Evolutionary conservation across 768 basidiomycete species (phyloP).

Genomic region (Mycena sanguinolenta): DNA sequence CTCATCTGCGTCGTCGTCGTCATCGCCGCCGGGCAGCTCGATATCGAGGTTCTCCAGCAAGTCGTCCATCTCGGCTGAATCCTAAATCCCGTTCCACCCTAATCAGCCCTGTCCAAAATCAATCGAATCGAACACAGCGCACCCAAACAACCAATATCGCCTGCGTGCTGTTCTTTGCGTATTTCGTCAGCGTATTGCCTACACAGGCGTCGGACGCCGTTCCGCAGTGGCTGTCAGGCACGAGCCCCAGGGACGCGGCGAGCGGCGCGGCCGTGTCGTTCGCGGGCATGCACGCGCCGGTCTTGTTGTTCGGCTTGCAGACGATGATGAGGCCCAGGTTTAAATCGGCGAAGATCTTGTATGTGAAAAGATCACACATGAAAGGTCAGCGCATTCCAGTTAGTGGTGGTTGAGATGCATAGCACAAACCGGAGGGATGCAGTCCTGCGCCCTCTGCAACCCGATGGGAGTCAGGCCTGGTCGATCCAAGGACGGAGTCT

Average conservation of each 20-base stretch:
- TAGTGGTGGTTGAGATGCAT: conserved; percentile 3
- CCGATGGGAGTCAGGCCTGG: conserved; percentile 12
- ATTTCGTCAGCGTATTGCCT: background rate
- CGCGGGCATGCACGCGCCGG: conserved; percentile 8
- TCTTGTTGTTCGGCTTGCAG: conserved; percentile 10
- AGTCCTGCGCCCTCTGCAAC: background rate
- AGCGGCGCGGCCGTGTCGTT: conserved; percentile 1
- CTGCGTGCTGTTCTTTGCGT: conserved; percentile 5
- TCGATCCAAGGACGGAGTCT: conserved; percentile 12
- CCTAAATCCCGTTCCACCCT: background rate
- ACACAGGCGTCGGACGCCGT: conserved; percentile 13
- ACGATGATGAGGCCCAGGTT: conserved; percentile 14
- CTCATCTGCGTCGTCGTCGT: no score
- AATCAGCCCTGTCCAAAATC: background rate
- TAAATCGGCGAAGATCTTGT: conserved; percentile 10
- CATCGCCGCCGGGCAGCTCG: conserved; percentile 1
- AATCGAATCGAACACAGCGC: conserved; percentile 2
- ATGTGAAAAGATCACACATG: no score
- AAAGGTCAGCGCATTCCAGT: no score
- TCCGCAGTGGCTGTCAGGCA: conserved; percentile 6
- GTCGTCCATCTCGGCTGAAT: conserved; percentile 8
- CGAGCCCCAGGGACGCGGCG: conserved; percentile 4
- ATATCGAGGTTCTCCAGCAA: conserved; percentile 9
- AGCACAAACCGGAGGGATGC: conserved; percentile 6
- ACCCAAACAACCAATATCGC: conserved; percentile 10